Base-by-base conservation (phyloP, 129 eudicot species). In the Ambrosia trifida region DNA sequence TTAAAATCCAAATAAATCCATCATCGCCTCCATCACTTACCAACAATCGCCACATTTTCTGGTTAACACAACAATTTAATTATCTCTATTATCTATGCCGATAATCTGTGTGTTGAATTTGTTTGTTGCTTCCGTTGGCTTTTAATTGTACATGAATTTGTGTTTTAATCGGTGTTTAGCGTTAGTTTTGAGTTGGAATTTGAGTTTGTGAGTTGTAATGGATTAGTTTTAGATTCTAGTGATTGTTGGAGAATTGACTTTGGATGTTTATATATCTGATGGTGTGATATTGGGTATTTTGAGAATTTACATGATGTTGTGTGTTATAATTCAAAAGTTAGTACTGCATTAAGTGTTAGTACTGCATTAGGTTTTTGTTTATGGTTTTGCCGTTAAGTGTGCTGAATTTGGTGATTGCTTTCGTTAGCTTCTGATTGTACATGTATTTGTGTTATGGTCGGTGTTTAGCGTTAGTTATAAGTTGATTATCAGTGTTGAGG, bases 21-120 rank as follows among this genome's bases (percentile, higher is more conserved):
- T 50, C 65, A 77, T 70, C 81, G 81, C 76, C 64, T 77, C 71
- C 76, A 38, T 40, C 64, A n/a, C 30, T 40, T 3, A 57, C 11
- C 52, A 62, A 46, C 75, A 61, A 77, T 60, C 64, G 10, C 38
- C 47, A 50, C 64, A 65, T 69, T n/a, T 77, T 46, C 53, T 69
- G 24, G 81, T 77, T 51, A 77, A 32, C 10, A 7, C 68, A 56
- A 66, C 67, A 43, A 47, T 31, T 12, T 58, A 0, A 19, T 59
- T 28, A 58, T 36, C 20, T 69, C 50, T 60, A 13, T n/a, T 17
- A 69, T 51, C 74, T 13, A 61, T 52, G 68, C 49, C 73, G 33
- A 30, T 50, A 32, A 51, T 30, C 72, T 68, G 30, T 31, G 19
- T 31, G 59, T 19, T 32, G 5, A 11, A 11, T 60, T 17, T 47